A percentile compares a stretch with the other conserved stretches of the same genome.
These are phyloP conservation scores for Tylopilus intermedius DNA, from an alignment of 768 basidiomycete genomes.

Conservation along the genomic window DNA sequence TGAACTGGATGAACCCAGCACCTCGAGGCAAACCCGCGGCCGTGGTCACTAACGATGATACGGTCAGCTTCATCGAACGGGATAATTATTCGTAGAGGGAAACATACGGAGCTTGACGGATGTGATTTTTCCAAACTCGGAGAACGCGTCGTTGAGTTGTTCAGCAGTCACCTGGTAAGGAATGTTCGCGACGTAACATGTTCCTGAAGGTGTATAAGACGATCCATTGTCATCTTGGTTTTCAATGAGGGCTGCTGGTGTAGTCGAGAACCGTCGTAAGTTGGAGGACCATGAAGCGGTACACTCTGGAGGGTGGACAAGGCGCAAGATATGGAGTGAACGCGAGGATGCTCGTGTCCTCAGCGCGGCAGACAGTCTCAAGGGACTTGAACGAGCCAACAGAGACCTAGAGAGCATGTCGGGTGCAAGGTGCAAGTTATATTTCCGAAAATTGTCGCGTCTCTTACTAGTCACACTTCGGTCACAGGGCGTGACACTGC, in stretches of 20 bases:
- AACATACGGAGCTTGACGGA: constrained; percentile 40
- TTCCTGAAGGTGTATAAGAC: constrained; percentile 28
- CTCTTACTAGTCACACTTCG: constrained; percentile 12
- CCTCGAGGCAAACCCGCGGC: constrained; percentile 39
- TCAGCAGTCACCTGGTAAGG: constrained; percentile 41
- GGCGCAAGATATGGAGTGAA: constrained; percentile 11
- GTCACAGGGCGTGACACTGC: constrained; percentile 19
- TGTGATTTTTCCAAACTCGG: constrained; percentile 39
- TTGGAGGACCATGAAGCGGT: neutral
- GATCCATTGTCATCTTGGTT: neutral
- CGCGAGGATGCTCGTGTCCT: constrained; percentile 12
- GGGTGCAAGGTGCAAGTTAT: neutral
- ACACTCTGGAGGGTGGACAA: neutral
- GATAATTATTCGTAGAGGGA: neutral
- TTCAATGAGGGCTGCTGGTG: constrained; percentile 5
- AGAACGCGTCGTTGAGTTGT: constrained; percentile 40
- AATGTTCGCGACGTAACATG: constrained; percentile 49
- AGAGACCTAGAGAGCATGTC: constrained; percentile 24
- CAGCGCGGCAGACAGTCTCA: constrained; percentile 7
- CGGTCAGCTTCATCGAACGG: neutral
- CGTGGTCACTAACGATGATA: constrained; percentile 13
- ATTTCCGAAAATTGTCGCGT: constrained; percentile 14
- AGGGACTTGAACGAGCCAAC: constrained; percentile 13
- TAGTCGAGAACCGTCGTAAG: constrained; percentile 19
- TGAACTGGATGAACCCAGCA: constrained; percentile 44